Evolutionary conservation across 371 early-diverging fungal genomes (phyloP).

Genomic region (Apophysomyces sp.): DNA sequence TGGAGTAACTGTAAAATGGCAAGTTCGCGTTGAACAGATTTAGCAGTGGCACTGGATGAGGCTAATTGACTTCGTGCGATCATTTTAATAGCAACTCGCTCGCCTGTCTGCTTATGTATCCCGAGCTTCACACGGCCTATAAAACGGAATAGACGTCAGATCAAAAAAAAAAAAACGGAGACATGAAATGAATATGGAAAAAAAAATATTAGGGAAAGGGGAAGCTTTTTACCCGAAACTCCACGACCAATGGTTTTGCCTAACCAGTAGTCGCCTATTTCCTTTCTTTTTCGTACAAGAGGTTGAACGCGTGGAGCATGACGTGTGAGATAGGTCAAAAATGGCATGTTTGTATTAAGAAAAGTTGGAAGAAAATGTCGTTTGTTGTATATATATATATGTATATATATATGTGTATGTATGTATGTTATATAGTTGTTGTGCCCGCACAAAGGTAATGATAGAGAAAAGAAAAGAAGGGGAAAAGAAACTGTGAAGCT

Average conservation of each 20-base stretch:
- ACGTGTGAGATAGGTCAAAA: conserved; percentile 13
- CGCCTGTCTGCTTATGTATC: conserved; percentile 66
- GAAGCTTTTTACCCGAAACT: conserved; percentile 61
- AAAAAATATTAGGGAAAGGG: conserved; percentile 1
- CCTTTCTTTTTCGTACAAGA: conserved; percentile 6
- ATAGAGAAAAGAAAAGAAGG: neutral
- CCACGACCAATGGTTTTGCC: conserved; percentile 82
- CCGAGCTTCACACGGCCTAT: conserved; percentile 80
- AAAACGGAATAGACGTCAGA: neutral
- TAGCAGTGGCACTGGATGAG: conserved; percentile 54
- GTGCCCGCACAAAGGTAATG: neutral
- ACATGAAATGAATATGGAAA: conserved; percentile 3
- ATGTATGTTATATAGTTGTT: neutral
- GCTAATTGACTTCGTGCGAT: conserved; percentile 65
- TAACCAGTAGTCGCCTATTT: conserved; percentile 70
- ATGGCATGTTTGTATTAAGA: conserved; percentile 11
- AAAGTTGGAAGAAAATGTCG: neutral
- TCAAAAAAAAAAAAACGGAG: conserved; percentile 4
- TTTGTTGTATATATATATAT: neutral
- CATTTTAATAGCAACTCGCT: conserved; percentile 88
- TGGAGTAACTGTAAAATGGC: conserved; percentile 87
- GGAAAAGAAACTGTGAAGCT: neutral
- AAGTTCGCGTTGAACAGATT: conserved; percentile 87
- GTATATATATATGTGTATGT: too few relatives aligned
- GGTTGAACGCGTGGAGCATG: neutral